These are phyloP conservation scores for Knufia petricola DNA, from an alignment of 2,329 filamentous ascomycete species.

Conservation along the genomic window DNA sequence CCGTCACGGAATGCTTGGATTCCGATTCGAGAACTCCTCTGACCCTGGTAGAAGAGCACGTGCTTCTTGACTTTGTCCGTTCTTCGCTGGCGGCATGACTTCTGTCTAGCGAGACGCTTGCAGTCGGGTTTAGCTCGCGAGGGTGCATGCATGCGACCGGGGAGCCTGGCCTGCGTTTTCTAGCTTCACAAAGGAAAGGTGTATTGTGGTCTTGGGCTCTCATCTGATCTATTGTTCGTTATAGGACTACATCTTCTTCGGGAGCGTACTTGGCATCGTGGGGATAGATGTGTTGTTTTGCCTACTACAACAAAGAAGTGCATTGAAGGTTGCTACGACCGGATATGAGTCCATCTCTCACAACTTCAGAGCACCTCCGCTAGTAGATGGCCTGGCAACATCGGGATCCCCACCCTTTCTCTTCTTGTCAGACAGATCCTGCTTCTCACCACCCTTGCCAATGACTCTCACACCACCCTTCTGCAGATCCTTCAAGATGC, in stretches of 20 bases:
- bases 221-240: no score
- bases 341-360: neutral
- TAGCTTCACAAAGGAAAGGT: neutral
- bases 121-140: neutral
- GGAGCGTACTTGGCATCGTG: no score
- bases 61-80: neutral
- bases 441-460: conserved; percentile 77
- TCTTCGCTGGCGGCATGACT: neutral
- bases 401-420: conserved; percentile 33
- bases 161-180: neutral
- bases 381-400: neutral
- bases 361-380: conserved; percentile 9
- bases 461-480: conserved; percentile 87
- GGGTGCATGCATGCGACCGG: neutral
- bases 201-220: neutral
- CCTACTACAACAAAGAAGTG: neutral
- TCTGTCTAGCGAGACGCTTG: no score
- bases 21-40: no score
- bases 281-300: neutral
- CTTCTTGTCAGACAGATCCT: conserved; percentile 74
- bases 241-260: no score
- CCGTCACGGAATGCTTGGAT: no score
- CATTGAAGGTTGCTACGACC: neutral
- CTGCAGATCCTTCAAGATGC: conserved; percentile 59
- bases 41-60: neutral